Evolutionary conservation across 2,329 filamentous ascomycete species (phyloP).

Genomic region (Raffaelea arxii): DNA sequence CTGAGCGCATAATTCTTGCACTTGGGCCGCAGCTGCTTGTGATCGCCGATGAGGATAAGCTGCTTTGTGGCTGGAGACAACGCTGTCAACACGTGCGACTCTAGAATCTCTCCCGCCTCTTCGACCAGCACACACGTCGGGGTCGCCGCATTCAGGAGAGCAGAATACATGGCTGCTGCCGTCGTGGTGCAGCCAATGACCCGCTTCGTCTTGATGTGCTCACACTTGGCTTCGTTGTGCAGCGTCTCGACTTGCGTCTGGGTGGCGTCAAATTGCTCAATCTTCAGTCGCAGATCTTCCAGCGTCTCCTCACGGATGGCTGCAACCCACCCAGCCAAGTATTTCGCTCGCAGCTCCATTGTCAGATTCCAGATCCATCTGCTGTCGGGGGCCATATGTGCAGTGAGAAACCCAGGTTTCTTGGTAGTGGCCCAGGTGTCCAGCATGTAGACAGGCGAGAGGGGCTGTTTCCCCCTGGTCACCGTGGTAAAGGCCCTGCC

Average conservation of each 20-base stretch:
- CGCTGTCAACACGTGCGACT: slow-evolving; percentile 55
- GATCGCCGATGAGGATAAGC: slow-evolving; percentile 62
- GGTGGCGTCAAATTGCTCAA: background rate
- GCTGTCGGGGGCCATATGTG: background rate
- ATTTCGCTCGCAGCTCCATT: background rate
- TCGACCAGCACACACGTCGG: slow-evolving; percentile 58
- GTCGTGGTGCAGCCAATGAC: slow-evolving; percentile 66
- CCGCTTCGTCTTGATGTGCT: slow-evolving; percentile 29
- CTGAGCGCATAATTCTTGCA: slow-evolving; percentile 49
- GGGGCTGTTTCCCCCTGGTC: background rate
- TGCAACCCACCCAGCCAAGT: background rate
- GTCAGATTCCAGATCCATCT: slow-evolving; percentile 1
- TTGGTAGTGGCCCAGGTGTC: background rate
- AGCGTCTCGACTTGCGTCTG: slow-evolving; percentile 26
- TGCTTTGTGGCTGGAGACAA: slow-evolving; percentile 46
- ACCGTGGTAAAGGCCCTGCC: background rate
- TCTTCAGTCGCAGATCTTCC: background rate
- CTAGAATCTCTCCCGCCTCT: slow-evolving; percentile 65
- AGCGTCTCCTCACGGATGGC: background rate
- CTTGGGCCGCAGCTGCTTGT: slow-evolving; percentile 63
- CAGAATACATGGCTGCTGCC: slow-evolving; percentile 51
- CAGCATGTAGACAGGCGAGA: background rate
- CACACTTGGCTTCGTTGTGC: slow-evolving; percentile 9
- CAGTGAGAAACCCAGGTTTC: background rate
- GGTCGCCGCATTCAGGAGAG: slow-evolving; percentile 39